These are phyloP conservation scores for Rhynchospora tenuis DNA, from an alignment of 176 grass and related monocot species.

Conservation along the genomic window DNA sequence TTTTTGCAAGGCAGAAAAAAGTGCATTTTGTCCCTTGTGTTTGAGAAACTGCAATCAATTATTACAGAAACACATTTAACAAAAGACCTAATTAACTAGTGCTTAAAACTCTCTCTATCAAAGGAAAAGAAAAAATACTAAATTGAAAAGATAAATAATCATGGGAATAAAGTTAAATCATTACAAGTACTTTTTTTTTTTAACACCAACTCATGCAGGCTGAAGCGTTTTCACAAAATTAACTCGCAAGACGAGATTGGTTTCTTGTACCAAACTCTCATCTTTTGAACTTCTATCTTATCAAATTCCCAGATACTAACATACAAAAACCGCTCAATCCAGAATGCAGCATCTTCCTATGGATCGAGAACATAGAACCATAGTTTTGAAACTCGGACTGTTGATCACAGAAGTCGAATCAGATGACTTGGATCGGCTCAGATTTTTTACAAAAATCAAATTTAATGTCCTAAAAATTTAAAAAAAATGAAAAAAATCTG, in stretches of 20 bases:
- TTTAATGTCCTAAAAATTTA: too few species aligned
- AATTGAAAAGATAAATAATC: neutral
- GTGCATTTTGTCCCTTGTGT: conserved; percentile 35
- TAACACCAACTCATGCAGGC: neutral
- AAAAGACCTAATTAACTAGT: neutral
- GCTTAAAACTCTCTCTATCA: neutral
- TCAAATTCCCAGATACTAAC: neutral
- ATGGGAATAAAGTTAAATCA: neutral
- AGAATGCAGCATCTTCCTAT: neutral
- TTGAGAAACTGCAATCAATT: conserved; percentile 36
- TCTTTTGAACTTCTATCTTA: neutral
- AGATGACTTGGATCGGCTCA: too few species aligned
- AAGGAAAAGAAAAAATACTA: neutral
- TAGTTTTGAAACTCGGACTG: too few species aligned
- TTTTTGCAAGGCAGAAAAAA: conserved; percentile 59
- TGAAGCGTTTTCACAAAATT: neutral
- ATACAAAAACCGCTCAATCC: neutral
- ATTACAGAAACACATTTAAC: conserved; percentile 10
- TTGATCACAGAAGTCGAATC: too few species aligned
- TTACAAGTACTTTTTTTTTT: neutral
- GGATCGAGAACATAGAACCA: neutral
- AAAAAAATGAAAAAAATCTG: too few species aligned
- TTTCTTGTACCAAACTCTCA: neutral
- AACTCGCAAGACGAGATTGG: neutral
- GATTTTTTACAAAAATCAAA: too few species aligned